Evolutionary conservation across 1,284 basidiomycete genomes (phyloP).

Genomic region (Tranzscheliella williamsii): DNA sequence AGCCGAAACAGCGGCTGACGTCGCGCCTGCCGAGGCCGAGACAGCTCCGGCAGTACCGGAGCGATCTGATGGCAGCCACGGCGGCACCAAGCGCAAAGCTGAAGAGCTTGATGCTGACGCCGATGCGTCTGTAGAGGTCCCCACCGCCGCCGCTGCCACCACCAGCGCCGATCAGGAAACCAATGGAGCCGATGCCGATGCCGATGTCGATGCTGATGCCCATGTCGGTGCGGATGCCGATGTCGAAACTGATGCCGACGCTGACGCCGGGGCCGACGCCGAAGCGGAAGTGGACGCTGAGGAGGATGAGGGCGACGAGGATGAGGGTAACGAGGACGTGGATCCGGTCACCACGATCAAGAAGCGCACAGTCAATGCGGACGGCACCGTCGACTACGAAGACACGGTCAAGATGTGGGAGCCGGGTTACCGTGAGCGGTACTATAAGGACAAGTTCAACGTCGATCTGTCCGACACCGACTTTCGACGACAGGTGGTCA

Average conservation of each 20-base stretch:
- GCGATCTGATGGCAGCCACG: conserved; percentile 47
- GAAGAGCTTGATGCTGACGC: conserved; percentile 51
- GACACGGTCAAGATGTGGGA: conserved; percentile 82
- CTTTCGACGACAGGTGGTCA: conserved; percentile 78
- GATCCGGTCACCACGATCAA: conserved; percentile 44
- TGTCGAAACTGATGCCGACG: conserved; percentile 47
- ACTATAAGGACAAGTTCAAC: conserved; percentile 92
- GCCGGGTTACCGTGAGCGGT: conserved; percentile 79
- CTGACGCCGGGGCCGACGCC: conserved; percentile 66
- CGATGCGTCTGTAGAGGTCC: conserved; percentile 8
- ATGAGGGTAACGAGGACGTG: conserved; percentile 63
- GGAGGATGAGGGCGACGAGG: conserved; percentile 64
- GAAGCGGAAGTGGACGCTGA: conserved; percentile 63
- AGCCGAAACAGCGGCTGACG: conserved; percentile 15
- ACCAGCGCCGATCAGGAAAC: conserved; percentile 68
- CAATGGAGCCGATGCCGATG: conserved; percentile 66
- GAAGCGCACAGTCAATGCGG: conserved; percentile 54
- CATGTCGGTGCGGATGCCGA: conserved; percentile 4
- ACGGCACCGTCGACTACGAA: conserved; percentile 75
- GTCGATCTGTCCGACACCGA: conserved; percentile 73
- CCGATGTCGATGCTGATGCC: conserved; percentile 7
- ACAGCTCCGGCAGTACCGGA: conserved; percentile 21
- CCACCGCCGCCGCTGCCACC: background rate
- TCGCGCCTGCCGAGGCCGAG: conserved; percentile 15
- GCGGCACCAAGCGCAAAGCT: conserved; percentile 18